Base-by-base conservation (phyloP, 495 filamentous ascomycete genomes). In the Glonium stellatum region DNA sequence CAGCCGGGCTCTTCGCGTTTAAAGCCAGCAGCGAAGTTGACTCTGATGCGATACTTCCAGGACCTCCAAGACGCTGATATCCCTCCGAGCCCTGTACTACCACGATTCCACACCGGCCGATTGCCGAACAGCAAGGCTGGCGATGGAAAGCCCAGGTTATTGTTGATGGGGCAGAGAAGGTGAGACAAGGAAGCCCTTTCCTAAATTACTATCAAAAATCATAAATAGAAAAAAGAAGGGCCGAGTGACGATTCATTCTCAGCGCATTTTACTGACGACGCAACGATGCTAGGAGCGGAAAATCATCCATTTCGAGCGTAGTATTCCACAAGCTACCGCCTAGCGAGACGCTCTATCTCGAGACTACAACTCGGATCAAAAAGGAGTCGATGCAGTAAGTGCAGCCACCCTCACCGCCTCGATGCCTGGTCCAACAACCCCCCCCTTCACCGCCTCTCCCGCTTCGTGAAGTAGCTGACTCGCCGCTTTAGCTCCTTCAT, bases 261-360 rank as follows among this genome's bases (percentile, higher is more conserved):
- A 51, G 5, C 15, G 54, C n/a, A 35, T 35, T 25, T n/a, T 23
- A 50, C 67, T 77, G 57, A 73, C 71, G 59, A 62, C 67, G 42
- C n/a, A 5, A 1, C 21, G 46, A 25, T 42, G 25, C 23, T 58
- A 98, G 93, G 77, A 95, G 90, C 69, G 93, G 93, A 47, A 98
- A 98, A 71, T 97, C 93, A 10, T 97, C 93, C 5, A 97, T 98
- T 59, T 91, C 90, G 4, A 96, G 89, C 65, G 93, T 98, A 41
- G 95, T 98, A 12, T 97, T 98, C 67, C 90, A 96, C 72, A 97
- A 97, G 69, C 86, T 98, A 77, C 87, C 91, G 0, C 92, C 93
- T 1, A 90, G 85, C 64, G 95, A 98, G 73, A 97, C 93, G 0
- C 76, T 98, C 12, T 98, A 95, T 63, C 77, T 97, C 4, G 93